A percentile compares a stretch with the other conserved stretches of the same genome.
phyloP scores from a whole-genome alignment of 176 grass and related monocot species.

The Bolboschoenus planiculmis region DNA sequence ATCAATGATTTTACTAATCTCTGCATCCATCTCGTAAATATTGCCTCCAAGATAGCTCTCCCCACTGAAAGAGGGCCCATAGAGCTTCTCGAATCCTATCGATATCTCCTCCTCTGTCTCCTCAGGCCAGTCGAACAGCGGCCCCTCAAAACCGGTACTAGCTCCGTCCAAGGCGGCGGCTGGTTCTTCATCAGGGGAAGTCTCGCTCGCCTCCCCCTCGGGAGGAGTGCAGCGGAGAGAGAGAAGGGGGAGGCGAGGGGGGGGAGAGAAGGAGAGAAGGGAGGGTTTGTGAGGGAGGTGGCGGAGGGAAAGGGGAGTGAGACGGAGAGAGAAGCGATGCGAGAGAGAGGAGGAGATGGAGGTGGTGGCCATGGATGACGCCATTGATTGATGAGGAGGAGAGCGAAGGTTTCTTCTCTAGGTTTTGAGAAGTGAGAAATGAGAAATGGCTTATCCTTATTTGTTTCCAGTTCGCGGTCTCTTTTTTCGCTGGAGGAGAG shows the following conservation, averaged over 20 bases:
- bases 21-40: slow-evolving; percentile 46
- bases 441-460: slow-evolving; percentile 51
- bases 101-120: slow-evolving; percentile 60
- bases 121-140: slow-evolving; percentile 60
- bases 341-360: slow-evolving; percentile 27
- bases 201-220: slow-evolving; percentile 15
- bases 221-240: slow-evolving; percentile 28
- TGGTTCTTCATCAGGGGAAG: neutral
- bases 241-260: neutral
- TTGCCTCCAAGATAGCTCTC: slow-evolving; percentile 55
- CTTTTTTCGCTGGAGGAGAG: neutral
- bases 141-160: neutral
- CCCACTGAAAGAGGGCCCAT: slow-evolving; percentile 80
- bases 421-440: neutral
- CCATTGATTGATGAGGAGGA: neutral
- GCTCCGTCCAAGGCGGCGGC: slow-evolving; percentile 4
- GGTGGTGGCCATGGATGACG: slow-evolving; percentile 38
- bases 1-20: slow-evolving; percentile 37
- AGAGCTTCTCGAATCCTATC: slow-evolving; percentile 56
- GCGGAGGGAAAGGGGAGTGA: slow-evolving; percentile 9
- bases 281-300: neutral
- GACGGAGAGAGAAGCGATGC: slow-evolving; percentile 26
- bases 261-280: slow-evolving; percentile 19
- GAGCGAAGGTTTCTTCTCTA: slow-evolving; percentile 8
- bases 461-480: neutral